phyloP scores from a whole-genome alignment of 176 grass and related monocot species.

The Rhynchospora pubera region DNA sequence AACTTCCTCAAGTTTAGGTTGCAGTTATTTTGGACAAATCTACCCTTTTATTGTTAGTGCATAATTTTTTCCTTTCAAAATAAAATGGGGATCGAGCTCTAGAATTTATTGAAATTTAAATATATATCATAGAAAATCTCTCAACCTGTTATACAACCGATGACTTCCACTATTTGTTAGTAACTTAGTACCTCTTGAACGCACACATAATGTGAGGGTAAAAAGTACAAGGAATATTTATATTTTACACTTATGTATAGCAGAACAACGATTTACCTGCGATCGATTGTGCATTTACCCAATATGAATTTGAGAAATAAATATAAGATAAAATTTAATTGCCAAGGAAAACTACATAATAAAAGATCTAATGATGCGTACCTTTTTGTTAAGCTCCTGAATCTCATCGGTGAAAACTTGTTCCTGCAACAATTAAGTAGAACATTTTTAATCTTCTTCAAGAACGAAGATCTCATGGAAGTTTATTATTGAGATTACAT shows the following conservation, averaged over 20 bases:
- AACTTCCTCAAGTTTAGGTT: too few relatives aligned
- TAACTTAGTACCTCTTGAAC: not conserved
- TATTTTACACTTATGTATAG: not conserved
- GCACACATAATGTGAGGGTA: not conserved
- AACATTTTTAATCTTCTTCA: not conserved
- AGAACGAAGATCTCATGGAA: not conserved
- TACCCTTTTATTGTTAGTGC: not conserved
- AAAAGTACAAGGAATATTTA: not conserved
- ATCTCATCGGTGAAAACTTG: constrained; percentile 23
- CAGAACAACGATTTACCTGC: not conserved
- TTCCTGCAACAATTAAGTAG: constrained; percentile 12
- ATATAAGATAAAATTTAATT: not conserved
- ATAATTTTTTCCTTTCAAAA: too few relatives aligned
- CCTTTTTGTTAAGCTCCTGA: constrained; percentile 27
- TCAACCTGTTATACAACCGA: too few relatives aligned
- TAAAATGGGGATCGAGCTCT: too few relatives aligned
- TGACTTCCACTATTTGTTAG: too few relatives aligned
- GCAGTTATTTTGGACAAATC: not conserved
- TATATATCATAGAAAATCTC: too few relatives aligned
- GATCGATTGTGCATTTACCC: not conserved
- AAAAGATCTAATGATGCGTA: not conserved
- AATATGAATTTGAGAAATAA: not conserved
- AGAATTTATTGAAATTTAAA: too few relatives aligned
- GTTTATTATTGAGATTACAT: not conserved
- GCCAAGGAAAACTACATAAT: too few relatives aligned